These are phyloP conservation scores for Colletotrichum lupini DNA, from an alignment of 2,329 filamentous ascomycete genomes.

Conservation along the genomic window DNA sequence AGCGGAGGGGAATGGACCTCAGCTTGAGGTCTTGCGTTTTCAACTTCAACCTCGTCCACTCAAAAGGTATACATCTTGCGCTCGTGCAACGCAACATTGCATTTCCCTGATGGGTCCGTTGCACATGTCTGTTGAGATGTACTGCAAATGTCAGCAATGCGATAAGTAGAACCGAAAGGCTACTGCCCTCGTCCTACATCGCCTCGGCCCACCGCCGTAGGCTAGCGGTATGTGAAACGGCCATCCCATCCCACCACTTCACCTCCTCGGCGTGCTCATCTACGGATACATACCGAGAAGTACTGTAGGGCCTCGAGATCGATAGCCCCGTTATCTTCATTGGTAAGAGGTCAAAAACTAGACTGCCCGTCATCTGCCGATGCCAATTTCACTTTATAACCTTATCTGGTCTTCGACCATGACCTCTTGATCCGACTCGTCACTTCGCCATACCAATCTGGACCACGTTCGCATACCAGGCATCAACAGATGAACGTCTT, in stretches of 20 bases:
- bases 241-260: conserved; percentile 20
- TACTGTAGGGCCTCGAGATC: neutral
- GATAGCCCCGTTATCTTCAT: neutral
- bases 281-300: neutral
- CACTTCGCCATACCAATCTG: neutral
- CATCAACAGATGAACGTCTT: conserved; percentile 1
- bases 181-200: neutral
- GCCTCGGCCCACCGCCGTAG: neutral
- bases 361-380: neutral
- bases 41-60: conserved; percentile 3
- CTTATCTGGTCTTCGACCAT: conserved; percentile 3
- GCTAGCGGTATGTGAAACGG: conserved; percentile 26
- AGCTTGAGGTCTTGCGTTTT: neutral
- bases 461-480: neutral
- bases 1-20: neutral
- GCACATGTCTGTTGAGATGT: neutral
- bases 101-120: neutral
- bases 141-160: neutral
- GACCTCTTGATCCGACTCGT: neutral
- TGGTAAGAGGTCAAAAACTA: neutral
- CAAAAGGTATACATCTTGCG: neutral
- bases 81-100: neutral
- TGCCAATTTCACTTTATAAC: conserved; percentile 2
- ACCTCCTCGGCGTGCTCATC: conserved; percentile 6
- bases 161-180: neutral